Evolutionary conservation across 495 filamentous ascomycete species (phyloP), one percentile per base, ranked within the genome.

Genomic region (Neurospora sp.): DNA sequence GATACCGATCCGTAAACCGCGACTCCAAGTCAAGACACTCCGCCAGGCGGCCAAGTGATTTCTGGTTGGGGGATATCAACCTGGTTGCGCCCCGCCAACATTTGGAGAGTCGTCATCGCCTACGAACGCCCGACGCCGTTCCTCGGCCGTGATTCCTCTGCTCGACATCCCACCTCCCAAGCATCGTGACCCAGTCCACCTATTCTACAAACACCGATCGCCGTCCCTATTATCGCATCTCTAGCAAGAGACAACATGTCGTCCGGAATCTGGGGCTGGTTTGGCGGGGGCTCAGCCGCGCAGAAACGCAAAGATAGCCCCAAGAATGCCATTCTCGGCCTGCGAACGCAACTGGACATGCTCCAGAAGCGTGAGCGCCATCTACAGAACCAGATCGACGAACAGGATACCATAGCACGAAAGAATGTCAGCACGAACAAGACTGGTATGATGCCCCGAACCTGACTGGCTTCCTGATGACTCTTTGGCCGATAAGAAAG

Each of bases 321-420:
- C 53, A 99, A 99, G 88, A 94, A 97, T 85, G 96, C 96, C 73
- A 99, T 99, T 75, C 87, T 99, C 59, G 87, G 87, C 74, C 85
- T 99, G 76, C 91, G 96, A 72, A 86, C 90, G 76, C 94, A 97
- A 87, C 87, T 98, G 37, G 94, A 97, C 75, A 97, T 98, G 95
- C 87, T 99, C 75, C 93, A 96, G 83, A 99, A 99, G 88, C 87
- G 96, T 61, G 94, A 99, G 84, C 91, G 88, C 79, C 93, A 98
- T 79, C 84, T 98, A 61, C 92, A 94, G 81, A 90, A 87, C 74
- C 94, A 96, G 85, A 97, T 98, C 84, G 90, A 90, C 18, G 94
- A 98, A 82, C 96, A 99, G 80, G 96, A 98, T 80, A 86, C 88
- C 44, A 87, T 94, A 74, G 96, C 96, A n/a, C 87, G 92, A 83